Percentiles rank a stretch among this genome's conserved stretches.
These are phyloP conservation scores for Neurospora sp. DNA, from an alignment of 495 filamentous ascomycete species.

Conservation along the genomic window DNA sequence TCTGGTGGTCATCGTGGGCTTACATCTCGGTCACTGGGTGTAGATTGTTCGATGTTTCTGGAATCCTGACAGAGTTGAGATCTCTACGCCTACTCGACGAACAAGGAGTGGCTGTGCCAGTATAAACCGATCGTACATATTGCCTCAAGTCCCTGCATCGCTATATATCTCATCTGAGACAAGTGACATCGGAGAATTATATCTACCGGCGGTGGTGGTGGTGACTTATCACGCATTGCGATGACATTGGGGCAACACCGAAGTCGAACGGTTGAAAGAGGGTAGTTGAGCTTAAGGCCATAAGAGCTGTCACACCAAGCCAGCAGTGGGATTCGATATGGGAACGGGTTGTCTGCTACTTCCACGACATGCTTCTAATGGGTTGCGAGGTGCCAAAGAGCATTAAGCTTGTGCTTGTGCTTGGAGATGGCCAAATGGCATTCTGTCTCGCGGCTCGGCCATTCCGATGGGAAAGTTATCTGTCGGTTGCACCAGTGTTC, in stretches of 20 bases:
- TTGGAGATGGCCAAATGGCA: background rate
- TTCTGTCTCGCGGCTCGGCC: background rate
- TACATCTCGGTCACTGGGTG: background rate
- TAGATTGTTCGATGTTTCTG: background rate
- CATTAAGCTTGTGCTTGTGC: background rate
- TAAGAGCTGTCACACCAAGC: background rate
- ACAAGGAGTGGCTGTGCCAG: background rate
- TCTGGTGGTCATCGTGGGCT: background rate
- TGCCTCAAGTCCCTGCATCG: background rate
- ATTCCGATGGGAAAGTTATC: background rate
- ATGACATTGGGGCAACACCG: background rate
- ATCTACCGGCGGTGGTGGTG: background rate
- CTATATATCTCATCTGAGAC: background rate
- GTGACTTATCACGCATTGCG: background rate
- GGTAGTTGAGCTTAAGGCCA: background rate
- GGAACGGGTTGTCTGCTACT: background rate
- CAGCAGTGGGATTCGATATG: background rate
- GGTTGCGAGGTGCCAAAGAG: background rate
- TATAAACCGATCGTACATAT: background rate
- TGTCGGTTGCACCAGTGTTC: background rate
- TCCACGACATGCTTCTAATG: no score
- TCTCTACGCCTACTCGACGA: background rate
- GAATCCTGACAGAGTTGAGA: background rate
- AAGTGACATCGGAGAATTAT: background rate
- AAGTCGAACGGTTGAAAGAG: background rate